Evolutionary conservation across 805 yeast species (phyloP), one percentile per base, ranked within the genome.

Genomic region (Yarrowia alimentaria): DNA sequence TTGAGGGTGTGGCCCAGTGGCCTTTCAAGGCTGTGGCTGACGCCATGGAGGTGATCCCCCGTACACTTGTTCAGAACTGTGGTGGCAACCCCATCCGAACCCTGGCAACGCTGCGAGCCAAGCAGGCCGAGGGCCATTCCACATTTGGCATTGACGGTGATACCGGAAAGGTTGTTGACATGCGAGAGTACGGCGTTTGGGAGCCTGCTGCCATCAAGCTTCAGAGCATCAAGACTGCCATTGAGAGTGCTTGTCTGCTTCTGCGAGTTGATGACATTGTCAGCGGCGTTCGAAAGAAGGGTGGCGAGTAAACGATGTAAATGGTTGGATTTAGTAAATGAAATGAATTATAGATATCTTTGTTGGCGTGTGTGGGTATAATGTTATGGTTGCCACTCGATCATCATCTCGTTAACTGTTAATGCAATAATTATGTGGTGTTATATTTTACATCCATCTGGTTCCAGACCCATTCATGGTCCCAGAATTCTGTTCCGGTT

Each of bases 1-100:
- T 93, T 58, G 96, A 89, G 67, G 99, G 98, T 55, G 84, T 91
- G 53, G 90, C 85, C 54, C 99, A 93, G 71, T 91, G 96, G 95
- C 99, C 99, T 42, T 93, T 93, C 69, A 93, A 87, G 70, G 97
- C 98, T 3, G 98, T 93, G 51, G 95, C 97, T 7, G 98, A 93
- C 71, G 98, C 99, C 0, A 84, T 93, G 74, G 99, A 93, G 70
- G 96, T 93, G 42, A 93, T 93, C 60, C 98, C 99, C 61, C 83
- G 99, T 72, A 93, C 99, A 4, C 78, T 93, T 64, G 82, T 93
- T 56, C 99, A 93, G 73, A 93, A 93, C 70, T 89, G 98, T 60
- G 99, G 99, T 63, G 98, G 95, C 25, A 90, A 89, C 65, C 89
- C 99, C 49, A 88, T 93, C 63, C 80, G 95, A 68, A 74, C 87